Conservation (phyloP, 129 eudicot genomes). For the Artemisia tridentata region DNA sequence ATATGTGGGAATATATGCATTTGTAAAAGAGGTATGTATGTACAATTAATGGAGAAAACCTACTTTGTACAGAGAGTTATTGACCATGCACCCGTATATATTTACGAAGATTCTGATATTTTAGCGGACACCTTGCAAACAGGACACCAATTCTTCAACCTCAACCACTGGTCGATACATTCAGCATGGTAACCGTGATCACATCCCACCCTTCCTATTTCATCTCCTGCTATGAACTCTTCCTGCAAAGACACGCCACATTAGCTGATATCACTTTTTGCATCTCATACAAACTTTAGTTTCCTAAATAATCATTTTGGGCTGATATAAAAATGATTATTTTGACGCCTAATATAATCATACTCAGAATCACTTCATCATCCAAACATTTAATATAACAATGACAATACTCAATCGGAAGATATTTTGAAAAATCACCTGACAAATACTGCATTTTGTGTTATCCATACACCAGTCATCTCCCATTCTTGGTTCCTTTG, state of each 20-base stretch:
- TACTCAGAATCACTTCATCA: too few species aligned
- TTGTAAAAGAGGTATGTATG: slow-evolving; percentile 27
- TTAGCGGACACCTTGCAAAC: slow-evolving; percentile 64
- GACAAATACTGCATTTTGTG: slow-evolving; percentile 85
- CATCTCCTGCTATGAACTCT: slow-evolving; percentile 63
- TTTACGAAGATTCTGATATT: slow-evolving; percentile 20
- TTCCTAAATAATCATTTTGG: too few species aligned
- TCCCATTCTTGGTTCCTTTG: slow-evolving; percentile 19
- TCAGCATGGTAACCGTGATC: slow-evolving; percentile 64
- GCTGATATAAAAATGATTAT: too few species aligned
- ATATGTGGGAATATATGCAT: slow-evolving; percentile 21
- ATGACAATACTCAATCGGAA: background rate
- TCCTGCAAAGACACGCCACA: slow-evolving; percentile 47
- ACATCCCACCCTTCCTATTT: slow-evolving; percentile 68
- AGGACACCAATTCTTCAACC: slow-evolving; percentile 89
- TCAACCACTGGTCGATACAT: slow-evolving; percentile 77
- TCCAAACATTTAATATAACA: background rate
- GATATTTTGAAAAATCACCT: slow-evolving; percentile 46
- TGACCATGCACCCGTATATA: background rate
- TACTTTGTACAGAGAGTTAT: slow-evolving; percentile 26
- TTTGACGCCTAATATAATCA: too few species aligned
- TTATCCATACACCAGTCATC: slow-evolving; percentile 42
- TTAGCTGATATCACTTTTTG: background rate
- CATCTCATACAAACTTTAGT: too few species aligned
- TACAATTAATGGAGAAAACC: background rate